These are phyloP conservation scores for Candida ipomoeae DNA, from an alignment of 805 yeast species.

Conservation along the genomic window DNA sequence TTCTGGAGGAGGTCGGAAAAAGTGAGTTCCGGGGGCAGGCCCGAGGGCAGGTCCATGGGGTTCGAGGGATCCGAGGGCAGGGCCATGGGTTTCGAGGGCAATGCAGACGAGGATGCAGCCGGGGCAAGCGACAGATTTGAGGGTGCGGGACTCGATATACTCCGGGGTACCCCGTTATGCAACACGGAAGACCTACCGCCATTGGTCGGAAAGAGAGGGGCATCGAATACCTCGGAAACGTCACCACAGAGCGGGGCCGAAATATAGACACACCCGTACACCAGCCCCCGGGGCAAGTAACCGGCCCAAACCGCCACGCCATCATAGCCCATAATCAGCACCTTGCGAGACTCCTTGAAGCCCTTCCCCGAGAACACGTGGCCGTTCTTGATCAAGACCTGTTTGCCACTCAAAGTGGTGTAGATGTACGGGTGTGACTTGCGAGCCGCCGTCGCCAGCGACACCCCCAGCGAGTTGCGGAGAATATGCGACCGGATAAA, in stretches of 20 bases:
- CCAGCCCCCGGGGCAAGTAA: slow-evolving; percentile 41
- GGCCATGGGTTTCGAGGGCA: too few relatives aligned
- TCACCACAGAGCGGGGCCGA: slow-evolving; percentile 1
- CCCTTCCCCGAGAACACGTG: slow-evolving; percentile 55
- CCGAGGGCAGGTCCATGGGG: background rate
- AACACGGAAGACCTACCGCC: background rate
- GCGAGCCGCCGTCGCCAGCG: slow-evolving; percentile 20
- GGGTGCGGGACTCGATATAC: too few relatives aligned
- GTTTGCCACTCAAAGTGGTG: slow-evolving; percentile 53
- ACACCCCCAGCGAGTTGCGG: slow-evolving; percentile 23
- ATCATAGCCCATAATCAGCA: slow-evolving; percentile 42
- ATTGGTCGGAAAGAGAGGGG: background rate
- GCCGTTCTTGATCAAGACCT: slow-evolving; percentile 53
- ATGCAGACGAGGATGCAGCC: too few relatives aligned
- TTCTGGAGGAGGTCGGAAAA: slow-evolving; percentile 37
- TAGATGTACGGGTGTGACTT: slow-evolving; percentile 42
- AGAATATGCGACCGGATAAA: slow-evolving; percentile 64
- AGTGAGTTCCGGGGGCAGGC: slow-evolving; percentile 15
- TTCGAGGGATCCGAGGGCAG: too few relatives aligned
- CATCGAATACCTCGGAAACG: background rate
- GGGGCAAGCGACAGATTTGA: too few relatives aligned
- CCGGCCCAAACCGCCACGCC: slow-evolving; percentile 54
- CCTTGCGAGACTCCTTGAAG: slow-evolving; percentile 42
- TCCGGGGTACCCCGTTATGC: background rate
- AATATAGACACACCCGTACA: background rate